Conservation (phyloP, 208 protist genomes). For the Phytomonas francai region DNA sequence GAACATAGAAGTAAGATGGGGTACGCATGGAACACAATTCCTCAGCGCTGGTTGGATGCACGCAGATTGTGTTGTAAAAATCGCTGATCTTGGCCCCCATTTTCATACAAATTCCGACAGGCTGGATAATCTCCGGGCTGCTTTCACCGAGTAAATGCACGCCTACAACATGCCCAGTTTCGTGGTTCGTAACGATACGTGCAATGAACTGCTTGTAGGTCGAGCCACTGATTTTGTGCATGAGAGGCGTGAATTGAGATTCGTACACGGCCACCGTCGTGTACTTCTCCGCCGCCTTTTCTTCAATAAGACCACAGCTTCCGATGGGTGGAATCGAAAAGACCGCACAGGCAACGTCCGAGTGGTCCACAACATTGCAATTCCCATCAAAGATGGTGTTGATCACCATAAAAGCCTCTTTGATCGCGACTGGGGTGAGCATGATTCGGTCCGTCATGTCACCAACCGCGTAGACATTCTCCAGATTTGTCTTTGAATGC, state of each 20-base stretch:
- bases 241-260: constrained; percentile 78
- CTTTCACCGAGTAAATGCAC: constrained; percentile 85
- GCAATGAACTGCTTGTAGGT: constrained; percentile 85
- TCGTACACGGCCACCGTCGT: constrained; percentile 76
- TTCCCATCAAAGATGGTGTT: constrained; percentile 84
- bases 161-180: constrained; percentile 71
- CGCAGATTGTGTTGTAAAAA: constrained; percentile 93
- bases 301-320: constrained; percentile 79
- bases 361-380: constrained; percentile 64
- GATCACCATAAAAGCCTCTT: constrained; percentile 69
- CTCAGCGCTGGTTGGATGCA: constrained; percentile 95
- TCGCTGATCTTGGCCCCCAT: constrained; percentile 90
- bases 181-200: constrained; percentile 77
- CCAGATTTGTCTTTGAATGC: constrained; percentile 91
- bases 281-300: constrained; percentile 63
- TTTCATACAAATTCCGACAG: constrained; percentile 82
- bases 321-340: constrained; percentile 89
- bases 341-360: constrained; percentile 82
- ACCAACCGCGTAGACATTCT: constrained; percentile 96
- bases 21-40: constrained; percentile 88
- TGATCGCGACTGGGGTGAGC: constrained; percentile 90
- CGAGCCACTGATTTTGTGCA: constrained; percentile 84
- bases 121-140: constrained; percentile 89
- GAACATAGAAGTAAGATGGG: constrained; percentile 74
- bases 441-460: constrained; percentile 91